phyloP scores from a whole-genome alignment of 1,139 yeast genomes.

The Meyerozyma athensensis region DNA sequence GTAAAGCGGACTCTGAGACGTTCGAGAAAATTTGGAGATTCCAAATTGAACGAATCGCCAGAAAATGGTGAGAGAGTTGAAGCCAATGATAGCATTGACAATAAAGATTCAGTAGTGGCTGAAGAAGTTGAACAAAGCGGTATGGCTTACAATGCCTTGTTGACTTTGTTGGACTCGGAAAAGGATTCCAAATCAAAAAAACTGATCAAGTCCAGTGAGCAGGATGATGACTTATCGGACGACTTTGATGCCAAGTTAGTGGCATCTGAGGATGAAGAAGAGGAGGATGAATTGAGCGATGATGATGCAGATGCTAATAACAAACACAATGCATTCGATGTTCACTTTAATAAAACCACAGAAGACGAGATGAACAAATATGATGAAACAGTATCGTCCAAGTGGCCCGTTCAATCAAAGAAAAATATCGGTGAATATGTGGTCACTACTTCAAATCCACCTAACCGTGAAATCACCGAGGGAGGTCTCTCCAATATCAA shows the following conservation, averaged over 20 bases:
- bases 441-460: not conserved
- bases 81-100: not conserved
- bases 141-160: constrained; percentile 69
- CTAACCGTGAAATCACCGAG: not conserved
- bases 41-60: constrained; percentile 6
- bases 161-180: constrained; percentile 63
- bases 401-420: constrained; percentile 25
- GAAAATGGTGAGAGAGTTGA: not conserved
- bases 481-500: constrained; percentile 13
- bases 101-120: not conserved
- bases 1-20: constrained; percentile 50
- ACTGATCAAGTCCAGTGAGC: constrained; percentile 21
- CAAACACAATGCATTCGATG: constrained; percentile 62
- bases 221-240: constrained; percentile 22
- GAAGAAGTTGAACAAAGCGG: constrained; percentile 18
- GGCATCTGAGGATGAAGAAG: constrained; percentile 19
- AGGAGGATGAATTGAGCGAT: constrained; percentile 22
- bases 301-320: constrained; percentile 22
- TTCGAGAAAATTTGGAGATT: not conserved
- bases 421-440: constrained; percentile 8
- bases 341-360: constrained; percentile 58
- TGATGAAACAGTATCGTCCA: constrained; percentile 14
- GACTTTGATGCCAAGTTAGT: constrained; percentile 22
- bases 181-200: constrained; percentile 25
- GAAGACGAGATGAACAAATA: constrained; percentile 38